A percentile compares a stretch with the other conserved stretches of the same genome.
phyloP scores from a whole-genome alignment of 176 grass and related monocot species.

The Puccinellia tenuiflora region DNA sequence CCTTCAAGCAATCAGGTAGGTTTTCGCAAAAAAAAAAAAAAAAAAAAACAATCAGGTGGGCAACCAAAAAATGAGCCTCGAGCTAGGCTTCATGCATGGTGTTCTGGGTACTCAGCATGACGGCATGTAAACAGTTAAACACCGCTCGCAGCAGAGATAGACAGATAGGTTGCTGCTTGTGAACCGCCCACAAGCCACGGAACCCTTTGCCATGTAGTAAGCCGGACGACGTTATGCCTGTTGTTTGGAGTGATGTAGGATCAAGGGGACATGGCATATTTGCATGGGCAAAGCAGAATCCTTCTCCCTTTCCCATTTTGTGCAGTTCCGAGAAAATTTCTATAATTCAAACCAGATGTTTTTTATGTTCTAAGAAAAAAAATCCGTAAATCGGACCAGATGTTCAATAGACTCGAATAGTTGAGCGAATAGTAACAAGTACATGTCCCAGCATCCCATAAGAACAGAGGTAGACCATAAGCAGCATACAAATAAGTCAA shows the following conservation, averaged over 20 bases:
- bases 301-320: background rate
- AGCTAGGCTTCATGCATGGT: background rate
- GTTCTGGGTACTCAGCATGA: background rate
- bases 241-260: slow-evolving; percentile 7
- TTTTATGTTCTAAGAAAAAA: too few relatives aligned
- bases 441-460: background rate
- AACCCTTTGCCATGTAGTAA: background rate
- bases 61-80: background rate
- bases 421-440: background rate
- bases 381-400: background rate
- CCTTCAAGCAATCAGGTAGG: background rate
- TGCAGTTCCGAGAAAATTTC: too few relatives aligned
- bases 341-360: too few relatives aligned
- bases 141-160: background rate
- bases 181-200: background rate
- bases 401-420: background rate
- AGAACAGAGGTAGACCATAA: background rate
- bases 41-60: background rate
- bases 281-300: background rate
- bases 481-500: background rate
- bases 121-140: background rate
- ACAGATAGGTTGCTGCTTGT: background rate
- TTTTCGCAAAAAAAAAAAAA: too few relatives aligned
- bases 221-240: background rate
- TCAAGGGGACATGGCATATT: background rate